These are phyloP conservation scores for Ustilago esculenta DNA, from an alignment of 1,284 basidiomycete genomes.

Conservation along the genomic window DNA sequence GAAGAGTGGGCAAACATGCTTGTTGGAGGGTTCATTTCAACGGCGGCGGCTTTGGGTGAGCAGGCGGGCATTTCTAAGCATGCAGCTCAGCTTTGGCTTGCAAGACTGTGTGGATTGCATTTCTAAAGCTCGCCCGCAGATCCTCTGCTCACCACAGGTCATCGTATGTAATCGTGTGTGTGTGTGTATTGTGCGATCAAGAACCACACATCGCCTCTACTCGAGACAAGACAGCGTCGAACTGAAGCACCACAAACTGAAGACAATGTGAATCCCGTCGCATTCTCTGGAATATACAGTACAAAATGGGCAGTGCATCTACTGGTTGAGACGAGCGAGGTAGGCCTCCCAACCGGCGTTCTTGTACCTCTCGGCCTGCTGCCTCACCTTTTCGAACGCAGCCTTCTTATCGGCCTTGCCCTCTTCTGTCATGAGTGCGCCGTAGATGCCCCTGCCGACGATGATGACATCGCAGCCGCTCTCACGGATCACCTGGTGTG, in stretches of 20 bases:
- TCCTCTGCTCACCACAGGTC: too few relatives aligned
- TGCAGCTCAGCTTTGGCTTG: constrained; percentile 2
- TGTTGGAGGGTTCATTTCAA: neutral
- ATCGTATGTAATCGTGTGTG: too few relatives aligned
- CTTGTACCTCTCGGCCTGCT: constrained; percentile 84
- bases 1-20: too few relatives aligned
- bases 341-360: constrained; percentile 93
- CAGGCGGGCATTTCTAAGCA: constrained; percentile 6
- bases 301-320: neutral
- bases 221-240: too few relatives aligned
- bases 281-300: neutral
- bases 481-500: constrained; percentile 81
- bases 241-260: too few relatives aligned
- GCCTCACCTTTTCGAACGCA: constrained; percentile 70
- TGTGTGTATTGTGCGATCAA: too few relatives aligned
- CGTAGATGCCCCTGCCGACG: constrained; percentile 94
- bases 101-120: too few relatives aligned
- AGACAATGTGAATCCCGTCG: too few relatives aligned
- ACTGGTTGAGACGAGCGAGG: constrained; percentile 68
- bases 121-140: too few relatives aligned
- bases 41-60: neutral
- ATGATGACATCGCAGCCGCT: constrained; percentile 98
- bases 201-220: neutral
- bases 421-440: constrained; percentile 69
- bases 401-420: constrained; percentile 70